These are phyloP conservation scores for Danielozyma ontarioensis DNA, from an alignment of 805 yeast species.

Conservation along the genomic window DNA sequence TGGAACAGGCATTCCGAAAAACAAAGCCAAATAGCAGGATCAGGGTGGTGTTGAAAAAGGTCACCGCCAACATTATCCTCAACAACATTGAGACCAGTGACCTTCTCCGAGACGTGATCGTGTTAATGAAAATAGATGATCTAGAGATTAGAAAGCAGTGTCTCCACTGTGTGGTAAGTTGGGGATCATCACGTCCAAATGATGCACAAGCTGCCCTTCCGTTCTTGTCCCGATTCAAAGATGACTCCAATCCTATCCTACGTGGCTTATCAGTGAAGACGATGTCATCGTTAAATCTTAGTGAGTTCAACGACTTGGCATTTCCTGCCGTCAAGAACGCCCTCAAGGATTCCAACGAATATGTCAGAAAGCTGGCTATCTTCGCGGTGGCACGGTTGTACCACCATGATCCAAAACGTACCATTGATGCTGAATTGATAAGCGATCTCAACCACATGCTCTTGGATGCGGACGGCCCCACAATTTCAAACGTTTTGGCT, in stretches of 20 bases:
- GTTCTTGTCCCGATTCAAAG: slow-evolving; percentile 48
- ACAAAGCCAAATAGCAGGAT: slow-evolving; percentile 34
- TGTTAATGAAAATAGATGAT: slow-evolving; percentile 52
- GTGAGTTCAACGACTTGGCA: slow-evolving; percentile 46
- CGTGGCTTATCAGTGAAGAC: slow-evolving; percentile 63
- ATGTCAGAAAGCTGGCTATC: slow-evolving; percentile 66
- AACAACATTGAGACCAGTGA: slow-evolving; percentile 72
- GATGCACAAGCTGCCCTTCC: slow-evolving; percentile 54
- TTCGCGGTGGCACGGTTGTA: slow-evolving; percentile 64
- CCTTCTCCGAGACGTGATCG: slow-evolving; percentile 59
- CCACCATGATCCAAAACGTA: slow-evolving; percentile 47
- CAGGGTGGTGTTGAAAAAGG: slow-evolving; percentile 50
- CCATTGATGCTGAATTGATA: slow-evolving; percentile 39
- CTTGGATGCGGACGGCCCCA: slow-evolving; percentile 52
- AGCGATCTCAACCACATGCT: slow-evolving; percentile 47
- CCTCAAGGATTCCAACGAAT: slow-evolving; percentile 46
- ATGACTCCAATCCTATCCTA: slow-evolving; percentile 41
- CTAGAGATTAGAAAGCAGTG: slow-evolving; percentile 68
- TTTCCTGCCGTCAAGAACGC: slow-evolving; percentile 31
- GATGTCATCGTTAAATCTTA: slow-evolving; percentile 51
- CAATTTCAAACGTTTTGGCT: slow-evolving; percentile 69
- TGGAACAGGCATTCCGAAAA: slow-evolving; percentile 39
- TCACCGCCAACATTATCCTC: slow-evolving; percentile 78
- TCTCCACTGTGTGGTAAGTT: slow-evolving; percentile 57
- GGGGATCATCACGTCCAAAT: slow-evolving; percentile 54